phyloP scores from a whole-genome alignment of 2,329 filamentous ascomycete species.

The Phaeosphaeriaceae sp. region DNA sequence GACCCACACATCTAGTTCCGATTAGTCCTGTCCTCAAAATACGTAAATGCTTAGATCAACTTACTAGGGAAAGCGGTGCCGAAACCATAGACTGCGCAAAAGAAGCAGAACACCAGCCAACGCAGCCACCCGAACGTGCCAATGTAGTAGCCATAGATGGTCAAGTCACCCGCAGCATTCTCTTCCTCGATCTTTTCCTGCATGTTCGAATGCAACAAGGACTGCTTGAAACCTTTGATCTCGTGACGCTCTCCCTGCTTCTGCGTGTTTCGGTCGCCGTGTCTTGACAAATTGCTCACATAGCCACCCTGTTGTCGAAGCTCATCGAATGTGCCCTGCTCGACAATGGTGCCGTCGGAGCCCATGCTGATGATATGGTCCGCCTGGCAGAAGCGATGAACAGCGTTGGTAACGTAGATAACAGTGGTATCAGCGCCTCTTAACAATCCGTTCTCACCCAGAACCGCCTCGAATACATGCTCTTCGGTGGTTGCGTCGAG shows the following conservation, averaged over 20 bases:
- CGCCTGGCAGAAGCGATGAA: slow-evolving; percentile 38
- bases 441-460: slow-evolving; percentile 52
- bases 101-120: slow-evolving; percentile 18
- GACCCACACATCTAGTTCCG: slow-evolving; percentile 52
- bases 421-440: slow-evolving; percentile 34
- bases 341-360: slow-evolving; percentile 33
- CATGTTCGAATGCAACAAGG: slow-evolving; percentile 4
- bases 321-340: slow-evolving; percentile 48
- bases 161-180: slow-evolving; percentile 18
- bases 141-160: slow-evolving; percentile 29
- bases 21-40: slow-evolving; percentile 2
- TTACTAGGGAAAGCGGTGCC: slow-evolving; percentile 30
- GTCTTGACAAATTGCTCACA: slow-evolving; percentile 26
- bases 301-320: slow-evolving; percentile 32
- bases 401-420: slow-evolving; percentile 19
- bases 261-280: neutral
- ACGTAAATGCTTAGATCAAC: slow-evolving; percentile 25
- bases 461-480: slow-evolving; percentile 52
- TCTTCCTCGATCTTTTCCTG: slow-evolving; percentile 6
- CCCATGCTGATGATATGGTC: slow-evolving; percentile 52
- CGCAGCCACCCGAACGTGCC: slow-evolving; percentile 17
- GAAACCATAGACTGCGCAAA: slow-evolving; percentile 25
- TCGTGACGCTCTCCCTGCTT: slow-evolving; percentile 7
- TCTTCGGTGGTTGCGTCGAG: slow-evolving; percentile 56
- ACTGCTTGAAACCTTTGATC: slow-evolving; percentile 11